A percentile compares a stretch with the other conserved stretches of the same genome.
Conservation (phyloP, 306 rosid species). For the Begonia masoniana region DNA sequence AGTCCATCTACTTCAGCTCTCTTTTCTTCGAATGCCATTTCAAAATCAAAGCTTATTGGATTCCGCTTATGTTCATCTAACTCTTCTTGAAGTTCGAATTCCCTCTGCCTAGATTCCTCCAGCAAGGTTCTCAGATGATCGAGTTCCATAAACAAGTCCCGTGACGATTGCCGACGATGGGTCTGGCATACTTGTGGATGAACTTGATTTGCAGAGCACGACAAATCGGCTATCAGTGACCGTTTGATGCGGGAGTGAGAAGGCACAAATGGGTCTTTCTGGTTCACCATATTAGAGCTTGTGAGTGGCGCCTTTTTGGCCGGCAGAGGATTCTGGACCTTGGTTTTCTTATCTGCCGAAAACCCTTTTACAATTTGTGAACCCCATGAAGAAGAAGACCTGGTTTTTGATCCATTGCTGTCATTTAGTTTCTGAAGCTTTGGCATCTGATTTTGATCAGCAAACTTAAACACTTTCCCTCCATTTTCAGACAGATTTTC, state of each 20-base stretch:
- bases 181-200: constrained; percentile 51
- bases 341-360: constrained; percentile 61
- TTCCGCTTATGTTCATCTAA: constrained; percentile 39
- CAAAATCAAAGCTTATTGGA: constrained; percentile 25
- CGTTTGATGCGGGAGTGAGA: constrained; percentile 63
- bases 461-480: constrained; percentile 37
- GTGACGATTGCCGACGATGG: constrained; percentile 83
- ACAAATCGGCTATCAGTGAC: constrained; percentile 65
- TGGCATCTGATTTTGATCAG: constrained; percentile 74
- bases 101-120: constrained; percentile 78
- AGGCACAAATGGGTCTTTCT: constrained; percentile 35
- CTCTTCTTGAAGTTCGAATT: constrained; percentile 69
- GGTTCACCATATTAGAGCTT: constrained; percentile 29
- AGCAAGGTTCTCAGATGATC: constrained; percentile 73
- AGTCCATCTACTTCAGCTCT: constrained; percentile 43
- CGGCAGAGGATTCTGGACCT: constrained; percentile 16
- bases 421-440: constrained; percentile 38
- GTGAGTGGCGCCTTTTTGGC: constrained; percentile 40
- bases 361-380: constrained; percentile 85
- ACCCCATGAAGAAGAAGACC: constrained; percentile 82
- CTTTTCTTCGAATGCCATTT: constrained; percentile 30
- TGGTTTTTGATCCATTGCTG: constrained; percentile 36
- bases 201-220: constrained; percentile 60
- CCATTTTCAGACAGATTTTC: constrained; percentile 59
- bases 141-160: constrained; percentile 77